Base-by-base conservation (phyloP, 176 grass and related monocot genomes). In the Juncus effusus region DNA sequence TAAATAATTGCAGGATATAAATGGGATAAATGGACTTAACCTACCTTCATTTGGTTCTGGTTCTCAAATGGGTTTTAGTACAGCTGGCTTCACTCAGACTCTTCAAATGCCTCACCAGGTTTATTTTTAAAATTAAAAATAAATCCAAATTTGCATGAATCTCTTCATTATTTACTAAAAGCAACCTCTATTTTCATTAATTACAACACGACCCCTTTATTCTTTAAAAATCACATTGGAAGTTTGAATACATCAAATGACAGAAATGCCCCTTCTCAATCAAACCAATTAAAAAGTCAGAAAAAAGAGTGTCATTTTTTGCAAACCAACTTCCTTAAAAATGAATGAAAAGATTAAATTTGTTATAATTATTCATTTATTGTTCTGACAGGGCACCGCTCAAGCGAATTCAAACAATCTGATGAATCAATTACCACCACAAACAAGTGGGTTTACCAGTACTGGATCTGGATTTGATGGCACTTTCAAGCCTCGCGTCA, bases 401-500 rank as follows among this genome's bases (percentile, higher is more conserved):
- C 67, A 19, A 10, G 39, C 19, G 54, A 44, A 4, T 5, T 9
- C 67, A 28, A 40, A 15, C 67, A 12, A 69, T 53, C 44, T 51
- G 64, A 36, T 67, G 47, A 53, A 67, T 49, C 83, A 83, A 50
- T 60, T 54, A 13, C 76, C 75, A 69, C 4, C 63, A 67, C 76
- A 82, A 83, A 59, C 62, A 58, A 50, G 40, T 78, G 65, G 75
- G 35, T 56, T 50, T 69, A 80, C 79, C 65, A 72, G 56, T 39
- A 44, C 38, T 40, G 56, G 40, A 56, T 3, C n/a, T 44, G 54
- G 67, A 56, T 59, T 71, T 71, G 67, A 59, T 42, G 53, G 54
- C 36, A 55, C 67, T 38, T 71, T 71, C 36, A 94, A 94, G 51
- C 90, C 82, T 61, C 79, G 82, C 3, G 68, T 56, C 61, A 83